Evolutionary conservation across 805 yeast species (phyloP).

Genomic region (Pichia ethanolica): DNA sequence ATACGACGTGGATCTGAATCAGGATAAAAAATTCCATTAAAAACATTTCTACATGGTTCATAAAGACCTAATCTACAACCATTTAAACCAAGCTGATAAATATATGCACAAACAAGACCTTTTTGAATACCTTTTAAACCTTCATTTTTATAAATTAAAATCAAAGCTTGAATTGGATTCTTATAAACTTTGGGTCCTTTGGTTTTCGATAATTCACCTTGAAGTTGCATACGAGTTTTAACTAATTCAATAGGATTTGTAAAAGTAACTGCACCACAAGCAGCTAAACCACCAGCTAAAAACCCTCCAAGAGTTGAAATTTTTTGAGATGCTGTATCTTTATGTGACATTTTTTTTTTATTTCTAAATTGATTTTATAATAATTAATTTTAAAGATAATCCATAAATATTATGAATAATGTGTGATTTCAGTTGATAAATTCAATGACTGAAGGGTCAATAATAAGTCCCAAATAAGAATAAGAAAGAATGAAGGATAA

Average conservation of each 20-base stretch:
- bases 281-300: constrained; percentile 87
- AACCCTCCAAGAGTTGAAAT: constrained; percentile 72
- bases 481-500: too few species aligned
- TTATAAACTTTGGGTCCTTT: constrained; percentile 52
- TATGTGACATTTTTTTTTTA: not conserved
- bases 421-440: too few species aligned
- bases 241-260: constrained; percentile 94
- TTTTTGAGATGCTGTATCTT: constrained; percentile 40
- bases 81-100: constrained; percentile 84
- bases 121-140: constrained; percentile 85
- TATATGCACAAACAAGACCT: constrained; percentile 82
- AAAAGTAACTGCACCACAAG: constrained; percentile 95
- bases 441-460: too few species aligned
- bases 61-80: constrained; percentile 93
- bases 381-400: too few species aligned
- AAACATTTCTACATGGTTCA: constrained; percentile 67
- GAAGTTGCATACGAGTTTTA: constrained; percentile 93
- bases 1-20: constrained; percentile 38
- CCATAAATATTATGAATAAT: too few species aligned
- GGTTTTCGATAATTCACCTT: constrained; percentile 70
- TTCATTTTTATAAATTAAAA: constrained; percentile 64
- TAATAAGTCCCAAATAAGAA: too few species aligned
- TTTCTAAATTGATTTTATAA: not conserved
- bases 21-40: constrained; percentile 52
- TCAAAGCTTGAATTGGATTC: constrained; percentile 81